Conservation (phyloP, 1,284 basidiomycete genomes). For the Porogramme epimiltina region DNA sequence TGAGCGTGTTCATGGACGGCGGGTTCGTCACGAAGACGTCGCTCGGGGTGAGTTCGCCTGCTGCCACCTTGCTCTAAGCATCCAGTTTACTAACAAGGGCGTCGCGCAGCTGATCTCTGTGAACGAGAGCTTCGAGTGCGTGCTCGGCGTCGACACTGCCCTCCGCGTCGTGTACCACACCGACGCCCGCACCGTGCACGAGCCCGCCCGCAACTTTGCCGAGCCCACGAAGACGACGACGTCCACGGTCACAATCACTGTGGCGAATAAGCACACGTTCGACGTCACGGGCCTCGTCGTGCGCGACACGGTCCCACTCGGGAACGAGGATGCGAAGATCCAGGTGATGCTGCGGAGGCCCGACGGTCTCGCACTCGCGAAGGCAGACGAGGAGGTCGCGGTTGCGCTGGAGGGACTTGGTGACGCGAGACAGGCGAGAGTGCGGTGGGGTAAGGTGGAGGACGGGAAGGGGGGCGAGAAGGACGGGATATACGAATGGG, state of each 20-base stretch:
- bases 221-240: constrained; percentile 46
- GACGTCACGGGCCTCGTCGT: constrained; percentile 45
- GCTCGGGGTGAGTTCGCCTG: constrained; percentile 38
- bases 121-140: constrained; percentile 53
- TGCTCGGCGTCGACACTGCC: constrained; percentile 52
- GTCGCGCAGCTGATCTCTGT: constrained; percentile 47
- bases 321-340: constrained; percentile 41
- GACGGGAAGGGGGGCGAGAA: too few relatives aligned
- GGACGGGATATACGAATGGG: too few relatives aligned
- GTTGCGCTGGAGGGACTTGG: too few relatives aligned
- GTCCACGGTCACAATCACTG: constrained; percentile 43
- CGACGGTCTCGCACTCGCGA: too few relatives aligned
- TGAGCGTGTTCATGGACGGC: constrained; percentile 53
- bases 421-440: too few relatives aligned
- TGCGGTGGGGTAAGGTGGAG: too few relatives aligned
- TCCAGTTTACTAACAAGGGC: not conserved
- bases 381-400: too few relatives aligned
- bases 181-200: constrained; percentile 29
- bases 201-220: constrained; percentile 34
- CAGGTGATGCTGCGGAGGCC: constrained; percentile 52
- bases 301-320: constrained; percentile 48
- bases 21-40: constrained; percentile 49
- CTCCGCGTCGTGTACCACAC: constrained; percentile 2
- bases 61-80: too few relatives aligned
- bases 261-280: constrained; percentile 52